A percentile compares a stretch with the other conserved stretches of the same genome.
These are phyloP conservation scores for Aspergillus ochraceus DNA, from an alignment of 2,329 filamentous ascomycete genomes.

Conservation along the genomic window DNA sequence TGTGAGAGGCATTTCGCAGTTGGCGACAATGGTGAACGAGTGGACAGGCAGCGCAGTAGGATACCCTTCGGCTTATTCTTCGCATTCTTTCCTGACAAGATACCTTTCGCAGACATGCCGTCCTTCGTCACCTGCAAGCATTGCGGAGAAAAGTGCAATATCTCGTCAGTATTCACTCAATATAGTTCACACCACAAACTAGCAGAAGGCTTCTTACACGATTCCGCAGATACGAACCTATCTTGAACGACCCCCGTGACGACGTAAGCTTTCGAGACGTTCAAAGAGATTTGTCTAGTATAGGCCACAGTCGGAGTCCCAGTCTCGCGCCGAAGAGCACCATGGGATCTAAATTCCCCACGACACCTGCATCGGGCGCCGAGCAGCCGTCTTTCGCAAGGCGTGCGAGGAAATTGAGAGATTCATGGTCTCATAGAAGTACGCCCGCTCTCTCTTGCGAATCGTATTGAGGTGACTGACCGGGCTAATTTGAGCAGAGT, in stretches of 20 bases:
- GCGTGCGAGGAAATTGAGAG: constrained; percentile 25
- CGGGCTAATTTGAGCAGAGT: constrained; percentile 13
- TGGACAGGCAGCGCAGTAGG: constrained; percentile 21
- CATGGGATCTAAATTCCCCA: constrained; percentile 15
- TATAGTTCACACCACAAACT: background rate
- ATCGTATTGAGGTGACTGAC: background rate
- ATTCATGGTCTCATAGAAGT: constrained; percentile 31
- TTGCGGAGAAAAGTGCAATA: constrained; percentile 23
- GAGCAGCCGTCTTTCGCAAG: constrained; percentile 22
- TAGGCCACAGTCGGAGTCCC: constrained; percentile 18
- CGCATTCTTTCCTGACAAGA: constrained; percentile 2
- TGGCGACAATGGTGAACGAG: constrained; percentile 17
- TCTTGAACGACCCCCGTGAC: constrained; percentile 21
- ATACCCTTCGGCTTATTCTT: background rate
- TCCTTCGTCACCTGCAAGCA: constrained; percentile 20
- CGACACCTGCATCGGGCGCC: background rate
- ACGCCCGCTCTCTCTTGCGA: background rate
- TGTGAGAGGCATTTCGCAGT: constrained; percentile 27
- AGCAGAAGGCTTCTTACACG: background rate
- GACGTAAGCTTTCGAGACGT: constrained; percentile 17
- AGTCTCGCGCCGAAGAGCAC: constrained; percentile 20
- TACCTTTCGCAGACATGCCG: constrained; percentile 11
- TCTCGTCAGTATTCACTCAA: constrained; percentile 17
- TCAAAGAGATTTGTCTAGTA: constrained; percentile 16
- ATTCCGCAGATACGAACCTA: background rate